Percentiles rank a stretch among this genome's conserved stretches.
Conservation (phyloP, 2,329 filamentous ascomycete genomes). For the Cercospora zeae-maydis region DNA sequence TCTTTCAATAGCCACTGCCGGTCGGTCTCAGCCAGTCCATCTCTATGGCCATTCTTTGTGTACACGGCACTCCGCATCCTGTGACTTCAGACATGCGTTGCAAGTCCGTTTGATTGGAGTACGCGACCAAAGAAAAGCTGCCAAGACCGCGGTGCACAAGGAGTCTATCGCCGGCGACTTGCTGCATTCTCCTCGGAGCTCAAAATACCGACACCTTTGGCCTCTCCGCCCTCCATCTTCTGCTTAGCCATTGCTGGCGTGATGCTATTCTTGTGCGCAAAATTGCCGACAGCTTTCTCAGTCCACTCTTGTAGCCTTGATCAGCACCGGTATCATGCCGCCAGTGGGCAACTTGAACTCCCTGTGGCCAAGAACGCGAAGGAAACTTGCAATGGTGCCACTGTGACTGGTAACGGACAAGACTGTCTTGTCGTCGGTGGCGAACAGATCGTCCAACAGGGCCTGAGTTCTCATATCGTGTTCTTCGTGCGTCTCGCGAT, state of each 20-base stretch:
- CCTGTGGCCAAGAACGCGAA: conserved; percentile 47
- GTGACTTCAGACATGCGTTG: neutral
- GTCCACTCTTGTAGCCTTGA: conserved; percentile 38
- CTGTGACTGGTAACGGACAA: conserved; percentile 58
- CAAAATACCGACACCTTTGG: neutral
- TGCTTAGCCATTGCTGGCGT: neutral
- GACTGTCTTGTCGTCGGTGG: conserved; percentile 45
- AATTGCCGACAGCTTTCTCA: neutral
- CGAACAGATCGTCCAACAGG: conserved; percentile 55
- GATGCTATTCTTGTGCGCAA: neutral
- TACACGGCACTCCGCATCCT: neutral
- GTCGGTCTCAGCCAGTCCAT: too few relatives aligned
- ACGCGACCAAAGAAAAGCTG: neutral
- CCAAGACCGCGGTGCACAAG: too few relatives aligned
- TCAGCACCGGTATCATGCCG: conserved; percentile 50
- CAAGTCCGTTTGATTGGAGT: neutral
- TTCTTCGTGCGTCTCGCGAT: conserved; percentile 25
- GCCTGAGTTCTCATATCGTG: conserved; percentile 21
- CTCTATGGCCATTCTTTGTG: neutral
- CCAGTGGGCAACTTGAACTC: conserved; percentile 49
- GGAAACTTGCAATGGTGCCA: conserved; percentile 54
- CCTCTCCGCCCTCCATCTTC: neutral
- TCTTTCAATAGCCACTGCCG: neutral
- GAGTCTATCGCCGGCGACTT: too few relatives aligned
- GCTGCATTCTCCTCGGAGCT: too few relatives aligned